phyloP scores from a whole-genome alignment of 352 stramenopile species.

The Phytophthora cryptogea region DNA sequence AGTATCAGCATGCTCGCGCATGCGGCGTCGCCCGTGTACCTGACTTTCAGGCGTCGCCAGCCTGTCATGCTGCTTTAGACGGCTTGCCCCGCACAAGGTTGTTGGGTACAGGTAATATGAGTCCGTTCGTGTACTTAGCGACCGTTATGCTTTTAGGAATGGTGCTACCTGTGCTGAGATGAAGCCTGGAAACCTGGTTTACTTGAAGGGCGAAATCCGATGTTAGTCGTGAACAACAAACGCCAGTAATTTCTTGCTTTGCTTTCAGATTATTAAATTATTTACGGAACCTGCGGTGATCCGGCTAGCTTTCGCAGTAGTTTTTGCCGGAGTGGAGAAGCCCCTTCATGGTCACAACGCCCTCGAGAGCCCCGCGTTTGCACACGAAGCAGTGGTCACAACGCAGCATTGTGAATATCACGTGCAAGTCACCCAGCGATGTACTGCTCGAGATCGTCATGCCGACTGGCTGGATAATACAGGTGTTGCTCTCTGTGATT shows the following conservation, averaged over 20 bases:
- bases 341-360: constrained; percentile 75
- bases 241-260: neutral
- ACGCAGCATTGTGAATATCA: constrained; percentile 88
- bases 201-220: too few relatives aligned
- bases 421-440: constrained; percentile 76
- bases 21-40: constrained; percentile 81
- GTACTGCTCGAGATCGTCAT: constrained; percentile 78
- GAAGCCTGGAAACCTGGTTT: too few relatives aligned
- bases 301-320: constrained; percentile 18
- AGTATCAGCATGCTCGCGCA: constrained; percentile 84
- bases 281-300: neutral
- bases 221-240: too few relatives aligned
- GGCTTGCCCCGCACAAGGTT: constrained; percentile 1
- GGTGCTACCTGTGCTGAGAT: too few relatives aligned
- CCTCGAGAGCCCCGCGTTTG: constrained; percentile 69
- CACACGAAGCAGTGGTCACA: constrained; percentile 86
- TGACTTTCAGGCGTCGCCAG: constrained; percentile 76
- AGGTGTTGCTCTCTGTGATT: constrained; percentile 56
- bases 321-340: constrained; percentile 53
- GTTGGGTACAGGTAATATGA: constrained; percentile 16
- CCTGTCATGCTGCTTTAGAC: constrained; percentile 67
- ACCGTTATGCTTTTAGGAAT: neutral
- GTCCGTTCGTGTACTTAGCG: constrained; percentile 20
- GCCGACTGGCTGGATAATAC: constrained; percentile 60
- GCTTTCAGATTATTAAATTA: neutral